Evolutionary conservation across 2,329 filamentous ascomycete species (phyloP), one percentile per base, ranked within the genome.

Genomic region (Scorias spongiosa): DNA sequence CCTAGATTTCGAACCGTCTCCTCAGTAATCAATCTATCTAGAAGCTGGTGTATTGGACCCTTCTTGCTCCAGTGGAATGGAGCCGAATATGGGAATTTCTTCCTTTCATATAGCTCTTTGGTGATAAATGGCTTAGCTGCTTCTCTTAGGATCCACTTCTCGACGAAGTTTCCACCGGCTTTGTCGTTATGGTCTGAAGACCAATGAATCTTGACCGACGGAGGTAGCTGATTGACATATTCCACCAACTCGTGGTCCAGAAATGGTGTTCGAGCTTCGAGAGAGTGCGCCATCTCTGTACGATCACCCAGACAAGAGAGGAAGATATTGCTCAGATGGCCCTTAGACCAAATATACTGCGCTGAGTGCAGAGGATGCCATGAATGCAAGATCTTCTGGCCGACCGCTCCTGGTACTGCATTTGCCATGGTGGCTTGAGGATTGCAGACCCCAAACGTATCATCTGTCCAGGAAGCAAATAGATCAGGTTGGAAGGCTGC

Each of bases 61-160:
- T 61, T 58, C 0, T 54, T 50, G 1, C 59, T 58, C 49, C 63
- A 74, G 17, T 49, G 56, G 0, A 58, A 57, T 0, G 71, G 72
- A 1, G 68, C 71, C n/a, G 63, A 52, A 48, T 68, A 75, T 0
- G 68, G 63, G 39, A 69, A 63, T 53, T 75, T 75, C 47, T 58
- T 66, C 9, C 68, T 58, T 28, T 61, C 54, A 53, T 74, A 75
- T 4, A 74, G 52, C 55, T 75, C 72, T 11, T 68, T 57, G 0
- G 70, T 71, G 44, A 75, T 64, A 49, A 67, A 75, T 2, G 70
- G 69, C 45, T 62, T 64, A 15, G 59, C 62, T 0, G 70, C 71
- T 49, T 75, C 66, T 2, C 68, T 65, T 1, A 75, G 61, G 26
- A 74, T 65, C 62, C 66, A 70, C 47, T 75, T 73, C 55, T 74